Evolutionary conservation across 371 early-diverging fungal species (phyloP).

Genomic region (Chytridium lagenaria): DNA sequence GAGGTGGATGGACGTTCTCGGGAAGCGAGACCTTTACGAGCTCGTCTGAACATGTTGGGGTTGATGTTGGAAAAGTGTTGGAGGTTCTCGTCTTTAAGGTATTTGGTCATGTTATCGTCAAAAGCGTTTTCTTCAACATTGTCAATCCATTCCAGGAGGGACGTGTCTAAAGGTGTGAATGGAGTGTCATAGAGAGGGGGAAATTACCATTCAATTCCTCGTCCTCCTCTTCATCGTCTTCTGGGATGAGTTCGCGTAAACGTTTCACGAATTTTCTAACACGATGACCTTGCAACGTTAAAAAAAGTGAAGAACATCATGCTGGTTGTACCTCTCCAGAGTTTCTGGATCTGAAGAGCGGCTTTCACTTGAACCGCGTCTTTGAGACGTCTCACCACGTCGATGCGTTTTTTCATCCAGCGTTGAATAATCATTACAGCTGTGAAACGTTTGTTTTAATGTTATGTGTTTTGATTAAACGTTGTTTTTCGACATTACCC

Average conservation of each 20-base stretch:
- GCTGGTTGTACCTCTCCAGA: constrained; percentile 27
- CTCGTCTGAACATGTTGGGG: neutral
- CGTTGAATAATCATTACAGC: constrained; percentile 28
- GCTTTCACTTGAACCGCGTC: neutral
- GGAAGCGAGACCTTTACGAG: neutral
- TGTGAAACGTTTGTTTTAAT: neutral
- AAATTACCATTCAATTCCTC: constrained; percentile 7
- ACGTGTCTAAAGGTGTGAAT: constrained; percentile 3
- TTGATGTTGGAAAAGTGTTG: constrained; percentile 28
- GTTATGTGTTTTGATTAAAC: neutral
- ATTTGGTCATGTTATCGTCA: constrained; percentile 35
- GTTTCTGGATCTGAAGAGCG: constrained; percentile 30
- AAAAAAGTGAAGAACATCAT: neutral
- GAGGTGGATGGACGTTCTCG: neutral
- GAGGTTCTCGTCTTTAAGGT: constrained; percentile 33
- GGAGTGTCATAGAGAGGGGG: neutral
- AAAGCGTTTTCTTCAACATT: constrained; percentile 25
- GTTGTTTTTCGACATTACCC: neutral
- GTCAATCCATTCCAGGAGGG: constrained; percentile 24
- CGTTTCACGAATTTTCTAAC: constrained; percentile 1
- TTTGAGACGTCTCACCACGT: neutral
- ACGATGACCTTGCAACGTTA: neutral
- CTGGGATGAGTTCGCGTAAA: neutral
- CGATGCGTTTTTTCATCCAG: constrained; percentile 16
- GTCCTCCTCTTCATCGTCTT: neutral